Evolutionary conservation across 345 rosid species (phyloP), one percentile per base, ranked within the genome.

Genomic region (Mercurialis annua): DNA sequence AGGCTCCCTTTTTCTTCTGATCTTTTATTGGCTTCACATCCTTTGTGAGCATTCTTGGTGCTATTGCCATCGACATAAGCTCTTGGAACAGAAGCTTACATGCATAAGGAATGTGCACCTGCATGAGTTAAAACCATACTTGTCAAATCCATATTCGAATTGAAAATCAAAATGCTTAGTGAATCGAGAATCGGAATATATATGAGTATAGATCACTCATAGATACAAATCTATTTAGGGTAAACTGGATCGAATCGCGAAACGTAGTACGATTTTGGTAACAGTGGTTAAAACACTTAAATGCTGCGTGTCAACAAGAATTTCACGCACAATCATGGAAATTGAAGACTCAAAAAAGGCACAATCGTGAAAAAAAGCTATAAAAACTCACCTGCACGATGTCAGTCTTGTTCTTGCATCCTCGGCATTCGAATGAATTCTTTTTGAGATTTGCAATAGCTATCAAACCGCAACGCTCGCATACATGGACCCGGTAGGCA

Each of bases 41-140:
- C 78, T 85, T 93, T 0, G 92, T 87, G 1, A 91, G 85, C 99
- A 94, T 91, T 69, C 99, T 81, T 0, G 99, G 97, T 1, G 99
- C 95, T 68, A 94, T 94, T n/a, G 99, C 96, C 99, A 94, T 94
- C 33, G 99, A 78, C 99, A 91, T 91, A 30, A 94, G 92, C 83
- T 94, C 99, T 80, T 94, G 99, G 72, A 94, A 94, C 17, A 94
- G 91, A 60, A 94, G 69, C 77, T 94, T 93, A 70, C 99, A 93
- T 12, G 99, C 96, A 50, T 91, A 93, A 2, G 96, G 96, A 64
- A 93, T 91, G 73, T 93, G 81, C 17, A 93, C 98, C 98, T 92
- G 85, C 48, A 58, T 31, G n/a, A n/a, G n/a, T n/a, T n/a, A n/a
- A n/a, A n/a, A n/a, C n/a, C n/a, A n/a, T n/a, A n/a, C n/a, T n/a